Conservation (phyloP, 495 filamentous ascomycete species). For the Xylona heveae region DNA sequence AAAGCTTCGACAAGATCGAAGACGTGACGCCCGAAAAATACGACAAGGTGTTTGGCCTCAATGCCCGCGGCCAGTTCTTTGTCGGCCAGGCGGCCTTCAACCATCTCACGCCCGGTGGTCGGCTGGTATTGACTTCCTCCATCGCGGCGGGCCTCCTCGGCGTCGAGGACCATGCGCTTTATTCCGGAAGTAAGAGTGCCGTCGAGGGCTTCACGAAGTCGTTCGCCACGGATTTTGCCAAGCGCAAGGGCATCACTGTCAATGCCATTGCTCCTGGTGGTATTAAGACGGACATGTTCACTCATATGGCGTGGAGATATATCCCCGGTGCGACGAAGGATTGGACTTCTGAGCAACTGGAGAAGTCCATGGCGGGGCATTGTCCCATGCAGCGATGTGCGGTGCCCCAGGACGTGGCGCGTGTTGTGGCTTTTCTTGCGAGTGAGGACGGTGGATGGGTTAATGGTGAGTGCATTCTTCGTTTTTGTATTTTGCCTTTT, state of each 20-base stretch:
- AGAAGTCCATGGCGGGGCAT: conserved; percentile 18
- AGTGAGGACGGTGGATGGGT: conserved; percentile 37
- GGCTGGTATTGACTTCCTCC: conserved; percentile 24
- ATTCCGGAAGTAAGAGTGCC: conserved; percentile 57
- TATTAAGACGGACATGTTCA: conserved; percentile 64
- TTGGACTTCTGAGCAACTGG: conserved; percentile 20
- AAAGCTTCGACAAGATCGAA: conserved; percentile 8
- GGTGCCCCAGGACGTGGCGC: conserved; percentile 33
- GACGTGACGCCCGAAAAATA: conserved; percentile 29
- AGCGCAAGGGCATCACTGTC: conserved; percentile 51
- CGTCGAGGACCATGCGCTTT: conserved; percentile 51
- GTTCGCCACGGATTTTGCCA: conserved; percentile 53
- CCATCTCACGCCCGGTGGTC: conserved; percentile 31
- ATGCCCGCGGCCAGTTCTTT: conserved; percentile 38
- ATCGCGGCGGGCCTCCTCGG: conserved; percentile 31
- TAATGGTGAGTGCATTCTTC: conserved; percentile 36
- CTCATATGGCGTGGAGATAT: conserved; percentile 44
- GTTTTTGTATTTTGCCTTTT: no score
- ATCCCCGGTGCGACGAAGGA: conserved; percentile 24
- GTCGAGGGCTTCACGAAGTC: conserved; percentile 59
- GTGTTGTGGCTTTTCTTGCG: conserved; percentile 32
- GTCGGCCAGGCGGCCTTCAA: conserved; percentile 47
- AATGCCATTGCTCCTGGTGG: conserved; percentile 59
- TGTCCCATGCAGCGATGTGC: conserved; percentile 31
- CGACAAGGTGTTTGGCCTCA: conserved; percentile 31